These are phyloP conservation scores for Danielozyma ontarioensis DNA, from an alignment of 805 yeast species.

Conservation along the genomic window DNA sequence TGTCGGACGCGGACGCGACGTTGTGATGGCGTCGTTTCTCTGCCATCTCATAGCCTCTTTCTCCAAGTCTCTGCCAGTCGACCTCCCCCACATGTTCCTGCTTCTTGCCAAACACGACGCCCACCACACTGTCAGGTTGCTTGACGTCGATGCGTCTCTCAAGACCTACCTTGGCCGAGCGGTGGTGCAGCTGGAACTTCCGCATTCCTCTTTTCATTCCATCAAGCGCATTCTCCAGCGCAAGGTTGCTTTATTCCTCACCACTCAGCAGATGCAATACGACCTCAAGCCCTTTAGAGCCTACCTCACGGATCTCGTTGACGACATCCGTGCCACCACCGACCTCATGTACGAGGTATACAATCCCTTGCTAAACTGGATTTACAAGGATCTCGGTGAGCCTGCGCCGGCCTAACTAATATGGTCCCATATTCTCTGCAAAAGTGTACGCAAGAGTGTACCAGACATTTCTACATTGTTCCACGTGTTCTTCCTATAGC, in stretches of 20 bases:
- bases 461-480: no score
- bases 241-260: background rate
- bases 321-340: slow-evolving; percentile 3
- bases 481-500: no score
- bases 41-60: background rate
- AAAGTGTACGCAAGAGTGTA: background rate
- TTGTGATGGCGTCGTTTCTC: no score
- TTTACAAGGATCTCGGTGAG: slow-evolving; percentile 18
- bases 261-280: background rate
- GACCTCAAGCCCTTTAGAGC: background rate
- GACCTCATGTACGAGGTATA: slow-evolving; percentile 15
- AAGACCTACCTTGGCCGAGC: background rate
- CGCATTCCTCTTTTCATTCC: background rate
- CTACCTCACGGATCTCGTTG: slow-evolving; percentile 1
- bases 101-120: no score
- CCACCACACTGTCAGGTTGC: background rate
- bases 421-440: no score
- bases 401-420: background rate
- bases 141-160: no score
- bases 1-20: background rate
- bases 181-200: background rate
- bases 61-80: background rate
- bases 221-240: background rate
- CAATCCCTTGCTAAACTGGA: slow-evolving; percentile 24
- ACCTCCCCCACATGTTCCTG: background rate